phyloP scores from a whole-genome alignment of 768 basidiomycete genomes.

The Roridomyces roridus region DNA sequence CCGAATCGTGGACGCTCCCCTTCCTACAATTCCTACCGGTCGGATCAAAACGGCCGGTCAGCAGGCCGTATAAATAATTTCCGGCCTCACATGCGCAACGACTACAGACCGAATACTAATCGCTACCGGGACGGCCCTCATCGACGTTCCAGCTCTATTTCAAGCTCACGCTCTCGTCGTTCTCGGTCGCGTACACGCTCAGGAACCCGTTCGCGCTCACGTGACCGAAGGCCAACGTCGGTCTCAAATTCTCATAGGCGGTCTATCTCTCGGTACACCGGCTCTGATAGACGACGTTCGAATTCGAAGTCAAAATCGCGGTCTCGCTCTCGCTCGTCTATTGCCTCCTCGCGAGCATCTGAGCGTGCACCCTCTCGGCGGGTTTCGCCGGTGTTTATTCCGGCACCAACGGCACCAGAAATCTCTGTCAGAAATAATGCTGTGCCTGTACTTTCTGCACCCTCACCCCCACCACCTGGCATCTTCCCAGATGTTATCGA shows the following conservation, averaged over 20 bases:
- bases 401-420: conserved; percentile 1
- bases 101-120: conserved; percentile 5
- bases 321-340: conserved; percentile 61
- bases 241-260: not conserved
- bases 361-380: conserved; percentile 37
- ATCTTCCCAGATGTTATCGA: no score
- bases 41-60: conserved; percentile 47
- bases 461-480: not conserved
- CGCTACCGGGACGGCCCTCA: not conserved
- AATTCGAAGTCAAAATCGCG: conserved; percentile 54
- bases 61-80: conserved; percentile 49
- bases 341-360: conserved; percentile 58
- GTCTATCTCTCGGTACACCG: conserved; percentile 23
- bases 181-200: conserved; percentile 1
- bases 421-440: not conserved
- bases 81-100: conserved; percentile 40
- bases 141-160: conserved; percentile 9
- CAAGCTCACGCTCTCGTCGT: conserved; percentile 18
- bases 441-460: not conserved
- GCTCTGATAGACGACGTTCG: conserved; percentile 37
- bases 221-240: conserved; percentile 11
- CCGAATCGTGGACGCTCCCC: conserved; percentile 44
- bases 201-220: conserved; percentile 16
- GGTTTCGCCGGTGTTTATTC: conserved; percentile 14
- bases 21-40: conserved; percentile 46